phyloP scores from a whole-genome alignment of 352 stramenopile genomes.

The Phytophthora ohioensis region DNA sequence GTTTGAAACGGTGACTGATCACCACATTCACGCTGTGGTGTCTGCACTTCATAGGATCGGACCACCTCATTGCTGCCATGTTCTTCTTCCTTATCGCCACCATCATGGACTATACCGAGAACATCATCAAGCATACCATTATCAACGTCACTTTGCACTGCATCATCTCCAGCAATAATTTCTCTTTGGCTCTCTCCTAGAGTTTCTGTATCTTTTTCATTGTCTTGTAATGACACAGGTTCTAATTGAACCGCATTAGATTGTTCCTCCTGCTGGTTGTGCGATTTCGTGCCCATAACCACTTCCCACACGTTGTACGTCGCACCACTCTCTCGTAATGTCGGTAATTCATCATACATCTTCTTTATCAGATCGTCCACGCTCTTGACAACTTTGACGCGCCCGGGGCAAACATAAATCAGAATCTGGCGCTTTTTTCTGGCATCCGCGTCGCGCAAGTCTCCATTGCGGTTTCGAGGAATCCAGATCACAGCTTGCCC shows the following conservation, averaged over 20 bases:
- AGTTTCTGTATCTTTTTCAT: too few species aligned
- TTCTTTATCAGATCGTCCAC: slow-evolving; percentile 57
- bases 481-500: slow-evolving; percentile 63
- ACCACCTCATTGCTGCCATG: neutral
- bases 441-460: neutral
- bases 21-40: neutral
- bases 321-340: slow-evolving; percentile 26
- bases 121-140: too few species aligned
- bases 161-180: too few species aligned
- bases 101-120: too few species aligned
- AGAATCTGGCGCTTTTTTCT: slow-evolving; percentile 46
- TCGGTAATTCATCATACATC: slow-evolving; percentile 57
- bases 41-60: neutral
- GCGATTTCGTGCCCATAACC: slow-evolving; percentile 3
- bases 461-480: slow-evolving; percentile 13
- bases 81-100: too few species aligned
- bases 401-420: slow-evolving; percentile 68
- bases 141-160: too few species aligned
- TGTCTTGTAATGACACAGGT: too few species aligned
- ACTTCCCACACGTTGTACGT: slow-evolving; percentile 60
- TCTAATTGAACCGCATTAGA: neutral
- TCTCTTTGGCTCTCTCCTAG: too few species aligned
- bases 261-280: slow-evolving; percentile 29
- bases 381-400: slow-evolving; percentile 75
- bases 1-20: neutral